These are phyloP conservation scores for Candida piceae DNA, from an alignment of 805 yeast species.

Conservation along the genomic window DNA sequence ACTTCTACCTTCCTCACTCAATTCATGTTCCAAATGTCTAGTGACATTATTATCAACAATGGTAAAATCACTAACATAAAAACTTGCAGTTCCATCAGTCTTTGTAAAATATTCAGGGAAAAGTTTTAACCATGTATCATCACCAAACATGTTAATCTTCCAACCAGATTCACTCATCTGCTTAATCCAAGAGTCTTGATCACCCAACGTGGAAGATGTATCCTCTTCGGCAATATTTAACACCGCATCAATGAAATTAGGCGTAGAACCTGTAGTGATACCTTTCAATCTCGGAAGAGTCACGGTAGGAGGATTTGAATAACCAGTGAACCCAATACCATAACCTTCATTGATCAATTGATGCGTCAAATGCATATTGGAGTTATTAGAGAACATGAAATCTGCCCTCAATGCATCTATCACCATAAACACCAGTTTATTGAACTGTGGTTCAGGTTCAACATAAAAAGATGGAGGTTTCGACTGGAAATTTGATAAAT, in stretches of 20 bases:
- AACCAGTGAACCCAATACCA: slow-evolving; percentile 88
- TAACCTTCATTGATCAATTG: slow-evolving; percentile 54
- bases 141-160: slow-evolving; percentile 83
- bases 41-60: slow-evolving; percentile 91
- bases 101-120: slow-evolving; percentile 67
- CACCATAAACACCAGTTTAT: slow-evolving; percentile 72
- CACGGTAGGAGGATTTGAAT: slow-evolving; percentile 93
- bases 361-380: slow-evolving; percentile 68
- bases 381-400: slow-evolving; percentile 62
- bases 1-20: slow-evolving; percentile 32
- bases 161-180: slow-evolving; percentile 48
- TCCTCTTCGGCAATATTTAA: slow-evolving; percentile 91
- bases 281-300: slow-evolving; percentile 93
- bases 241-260: slow-evolving; percentile 90
- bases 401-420: slow-evolving; percentile 93
- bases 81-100: slow-evolving; percentile 85
- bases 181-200: slow-evolving; percentile 82
- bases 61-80: slow-evolving; percentile 90
- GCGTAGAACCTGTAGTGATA: slow-evolving; percentile 90
- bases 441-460: slow-evolving; percentile 43
- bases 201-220: slow-evolving; percentile 55
- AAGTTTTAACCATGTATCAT: slow-evolving; percentile 94
- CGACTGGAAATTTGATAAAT: slow-evolving; percentile 32
- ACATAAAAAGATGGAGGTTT: slow-evolving; percentile 24
- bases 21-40: slow-evolving; percentile 65